Evolutionary conservation across 208 protist species (phyloP), one percentile per base, ranked within the genome.

Genomic region (Wallacemonas sp.): DNA sequence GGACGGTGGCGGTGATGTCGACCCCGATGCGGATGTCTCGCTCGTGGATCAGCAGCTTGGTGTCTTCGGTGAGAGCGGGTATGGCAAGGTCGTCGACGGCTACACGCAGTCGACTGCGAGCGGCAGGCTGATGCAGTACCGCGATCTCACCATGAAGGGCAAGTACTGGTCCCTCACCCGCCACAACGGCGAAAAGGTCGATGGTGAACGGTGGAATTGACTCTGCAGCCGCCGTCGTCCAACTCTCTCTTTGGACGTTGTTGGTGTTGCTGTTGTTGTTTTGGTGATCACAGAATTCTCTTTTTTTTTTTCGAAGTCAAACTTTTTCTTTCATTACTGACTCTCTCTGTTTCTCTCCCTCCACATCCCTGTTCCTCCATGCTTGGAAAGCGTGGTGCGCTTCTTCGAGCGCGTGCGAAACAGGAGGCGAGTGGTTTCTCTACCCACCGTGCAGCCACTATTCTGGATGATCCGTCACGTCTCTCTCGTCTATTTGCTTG

Each of bases 71-170:
- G 77, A 70, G 70, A 88, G 84, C 44, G 83, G 85, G 9, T 72
- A 90, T 3, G 84, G 80, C 3, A 69, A 72, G 23, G 67, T 78
- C 12, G 78, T 84, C 21, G 79, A 93, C 60, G 91, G 80, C 29
- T 96, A 93, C 67, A 75, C 81, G 27, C 74, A 83, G 46, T 91
- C 91, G 2, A 49, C 67, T 11, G 76, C 72, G n/a, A 67, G 73
- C 21, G 84, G 85, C 16, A 77, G 76, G 61, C 70, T 96, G 29
- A 85, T 92, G 33, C 69, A 74, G 44, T 93, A 93, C 70, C 79
- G 90, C 17, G 90, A 96, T 63, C 76, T 92, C 23, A 94, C 87
- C n/a, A 90, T 93, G 83, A 88, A 89, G 43, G 87, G 90, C 34
- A 79, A 76, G 62, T 90, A 89, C 73, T 93, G 85, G 82, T 81